These are phyloP conservation scores for Saturnispora galanensis DNA, from an alignment of 805 yeast species.

Conservation along the genomic window DNA sequence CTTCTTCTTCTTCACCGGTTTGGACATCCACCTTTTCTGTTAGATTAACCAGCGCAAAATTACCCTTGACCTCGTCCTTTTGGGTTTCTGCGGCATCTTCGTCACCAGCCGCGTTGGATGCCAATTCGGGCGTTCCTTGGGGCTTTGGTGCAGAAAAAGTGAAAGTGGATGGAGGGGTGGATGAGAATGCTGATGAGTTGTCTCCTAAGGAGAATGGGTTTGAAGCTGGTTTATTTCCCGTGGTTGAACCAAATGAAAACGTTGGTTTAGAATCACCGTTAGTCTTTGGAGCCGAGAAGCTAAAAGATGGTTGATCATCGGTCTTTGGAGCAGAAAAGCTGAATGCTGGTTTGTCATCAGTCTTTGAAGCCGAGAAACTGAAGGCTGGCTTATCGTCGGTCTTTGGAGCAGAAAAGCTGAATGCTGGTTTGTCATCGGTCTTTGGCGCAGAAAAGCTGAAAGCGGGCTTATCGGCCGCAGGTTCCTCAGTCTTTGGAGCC, in stretches of 20 bases:
- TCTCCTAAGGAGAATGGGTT: constrained; percentile 13
- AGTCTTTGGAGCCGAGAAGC: constrained; percentile 1
- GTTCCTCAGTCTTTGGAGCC: neutral
- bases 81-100: constrained; percentile 29
- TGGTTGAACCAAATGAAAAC: constrained; percentile 17
- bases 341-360: constrained; percentile 7
- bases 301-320: constrained; percentile 1
- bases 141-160: constrained; percentile 6
- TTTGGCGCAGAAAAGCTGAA: neutral
- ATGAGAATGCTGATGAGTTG: neutral
- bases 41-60: constrained; percentile 37
- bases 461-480: constrained; percentile 6
- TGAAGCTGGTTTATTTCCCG: constrained; percentile 1
- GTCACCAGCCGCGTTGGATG: constrained; percentile 5
- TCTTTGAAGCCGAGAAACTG: constrained; percentile 8
- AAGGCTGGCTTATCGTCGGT: constrained; percentile 11
- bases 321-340: neutral
- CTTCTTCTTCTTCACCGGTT: constrained; percentile 86
- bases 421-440: constrained; percentile 12
- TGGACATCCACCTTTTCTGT: constrained; percentile 43
- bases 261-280: constrained; percentile 7
- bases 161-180: neutral
- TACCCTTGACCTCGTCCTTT: constrained; percentile 38
- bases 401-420: constrained; percentile 8
- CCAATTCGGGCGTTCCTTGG: constrained; percentile 5